phyloP scores from a whole-genome alignment of 768 basidiomycete genomes.

The Boletales sp. region DNA sequence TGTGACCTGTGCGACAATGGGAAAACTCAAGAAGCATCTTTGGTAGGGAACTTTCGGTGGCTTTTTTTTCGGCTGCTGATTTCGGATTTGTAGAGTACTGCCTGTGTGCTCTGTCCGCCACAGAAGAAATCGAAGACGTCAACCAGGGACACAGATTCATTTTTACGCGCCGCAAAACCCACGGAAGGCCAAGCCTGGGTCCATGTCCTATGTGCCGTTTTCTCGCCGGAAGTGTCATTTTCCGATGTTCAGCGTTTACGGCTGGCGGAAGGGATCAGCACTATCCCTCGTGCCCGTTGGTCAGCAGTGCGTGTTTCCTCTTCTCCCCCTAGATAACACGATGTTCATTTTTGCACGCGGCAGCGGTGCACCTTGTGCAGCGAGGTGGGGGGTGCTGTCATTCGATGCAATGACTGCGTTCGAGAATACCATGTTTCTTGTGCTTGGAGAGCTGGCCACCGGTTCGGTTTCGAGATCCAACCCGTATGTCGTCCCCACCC shows the following conservation, averaged over 20 bases:
- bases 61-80: not conserved
- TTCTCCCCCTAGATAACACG: not conserved
- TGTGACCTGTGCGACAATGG: constrained; percentile 90
- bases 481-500: constrained; percentile 45
- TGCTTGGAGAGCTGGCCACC: constrained; percentile 81
- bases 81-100: constrained; percentile 53
- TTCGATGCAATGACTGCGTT: constrained; percentile 80
- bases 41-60: constrained; percentile 45
- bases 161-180: constrained; percentile 76
- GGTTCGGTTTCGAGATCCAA: constrained; percentile 91
- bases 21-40: constrained; percentile 73
- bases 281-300: constrained; percentile 71
- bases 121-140: constrained; percentile 35
- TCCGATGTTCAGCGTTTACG: constrained; percentile 71
- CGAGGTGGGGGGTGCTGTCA: constrained; percentile 68
- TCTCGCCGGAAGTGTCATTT: constrained; percentile 80
- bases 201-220: constrained; percentile 86
- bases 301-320: constrained; percentile 49
- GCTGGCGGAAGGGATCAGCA: constrained; percentile 82
- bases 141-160: constrained; percentile 55
- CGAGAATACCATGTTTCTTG: constrained; percentile 85
- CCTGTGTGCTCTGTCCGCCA: constrained; percentile 79
- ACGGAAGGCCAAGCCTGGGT: constrained; percentile 94
- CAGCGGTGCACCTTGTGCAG: constrained; percentile 79
- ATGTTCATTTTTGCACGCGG: constrained; percentile 8